Percentiles rank a stretch among this genome's conserved stretches.
Evolutionary conservation across 495 filamentous ascomycete genomes (phyloP).

Genomic region (Daldinia bambusicola): DNA sequence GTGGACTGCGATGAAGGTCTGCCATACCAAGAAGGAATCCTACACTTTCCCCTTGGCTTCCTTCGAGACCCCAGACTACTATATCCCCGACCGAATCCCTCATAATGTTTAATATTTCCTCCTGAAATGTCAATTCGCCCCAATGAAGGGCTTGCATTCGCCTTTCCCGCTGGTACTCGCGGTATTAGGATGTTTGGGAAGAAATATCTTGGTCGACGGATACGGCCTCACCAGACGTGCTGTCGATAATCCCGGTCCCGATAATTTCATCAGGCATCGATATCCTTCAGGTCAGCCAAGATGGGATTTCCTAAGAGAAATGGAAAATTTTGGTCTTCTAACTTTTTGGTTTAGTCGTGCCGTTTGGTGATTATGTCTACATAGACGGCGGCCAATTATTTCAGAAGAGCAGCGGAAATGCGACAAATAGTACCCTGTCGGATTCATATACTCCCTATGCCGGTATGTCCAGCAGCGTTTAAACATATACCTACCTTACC

Average conservation of each 20-base stretch:
- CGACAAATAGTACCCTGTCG: constrained; percentile 31
- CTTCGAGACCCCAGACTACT: constrained; percentile 28
- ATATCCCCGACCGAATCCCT: constrained; percentile 26
- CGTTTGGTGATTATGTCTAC: constrained; percentile 45
- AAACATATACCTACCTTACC: neutral
- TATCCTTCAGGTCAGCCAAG: constrained; percentile 39
- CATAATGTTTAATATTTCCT: constrained; percentile 44
- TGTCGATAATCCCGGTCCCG: constrained; percentile 36
- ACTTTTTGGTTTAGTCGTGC: constrained; percentile 34
- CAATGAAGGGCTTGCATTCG: constrained; percentile 48
- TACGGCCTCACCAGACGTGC: constrained; percentile 34
- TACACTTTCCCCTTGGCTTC: constrained; percentile 17
- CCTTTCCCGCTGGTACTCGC: constrained; percentile 46
- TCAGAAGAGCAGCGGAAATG: constrained; percentile 35
- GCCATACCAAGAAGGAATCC: constrained; percentile 32
- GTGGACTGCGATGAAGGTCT: constrained; percentile 26
- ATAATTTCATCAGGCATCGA: constrained; percentile 44
- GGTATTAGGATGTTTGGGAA: constrained; percentile 42
- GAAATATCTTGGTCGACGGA: constrained; percentile 25
- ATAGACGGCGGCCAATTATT: constrained; percentile 49
- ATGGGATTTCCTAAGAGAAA: neutral
- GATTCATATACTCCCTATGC: constrained; percentile 30
- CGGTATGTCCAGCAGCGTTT: constrained; percentile 13
- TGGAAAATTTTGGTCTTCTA: constrained; percentile 22
- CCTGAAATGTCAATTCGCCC: constrained; percentile 43